phyloP scores from a whole-genome alignment of 805 yeast species.

The Myxozyma kluyveri region DNA sequence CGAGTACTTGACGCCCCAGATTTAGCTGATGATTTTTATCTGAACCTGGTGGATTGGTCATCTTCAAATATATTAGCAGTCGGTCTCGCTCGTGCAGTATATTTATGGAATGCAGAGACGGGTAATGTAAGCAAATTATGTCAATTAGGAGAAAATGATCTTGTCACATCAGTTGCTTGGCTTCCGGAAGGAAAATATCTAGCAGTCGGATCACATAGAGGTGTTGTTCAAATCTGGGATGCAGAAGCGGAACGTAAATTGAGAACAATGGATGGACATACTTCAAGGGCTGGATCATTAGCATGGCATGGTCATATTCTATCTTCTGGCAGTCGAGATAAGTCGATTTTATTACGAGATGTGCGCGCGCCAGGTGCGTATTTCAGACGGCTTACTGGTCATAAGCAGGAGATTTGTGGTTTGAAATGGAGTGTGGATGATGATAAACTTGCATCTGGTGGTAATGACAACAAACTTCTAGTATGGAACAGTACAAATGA shows the following conservation, averaged over 20 bases:
- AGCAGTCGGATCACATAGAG: slow-evolving; percentile 86
- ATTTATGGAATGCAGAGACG: slow-evolving; percentile 83
- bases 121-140: slow-evolving; percentile 81
- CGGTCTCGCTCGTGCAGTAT: slow-evolving; percentile 83
- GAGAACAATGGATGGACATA: slow-evolving; percentile 90
- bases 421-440: slow-evolving; percentile 89
- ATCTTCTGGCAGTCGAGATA: slow-evolving; percentile 83
- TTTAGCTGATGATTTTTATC: slow-evolving; percentile 86
- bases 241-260: slow-evolving; percentile 77
- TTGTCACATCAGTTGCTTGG: slow-evolving; percentile 85
- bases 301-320: slow-evolving; percentile 93
- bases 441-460: slow-evolving; percentile 91
- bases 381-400: slow-evolving; percentile 66
- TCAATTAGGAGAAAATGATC: slow-evolving; percentile 64
- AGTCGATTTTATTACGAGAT: slow-evolving; percentile 82
- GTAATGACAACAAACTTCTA: slow-evolving; percentile 82
- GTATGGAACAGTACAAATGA: slow-evolving; percentile 81
- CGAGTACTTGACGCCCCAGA: slow-evolving; percentile 96
- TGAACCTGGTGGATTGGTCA: slow-evolving; percentile 95
- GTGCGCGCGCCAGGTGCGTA: slow-evolving; percentile 84
- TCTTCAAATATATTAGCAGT: slow-evolving; percentile 83
- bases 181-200: slow-evolving; percentile 90
- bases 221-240: slow-evolving; percentile 93
- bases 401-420: slow-evolving; percentile 95
- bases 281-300: slow-evolving; percentile 73